Conservation (phyloP, 306 rosid species). For the Abrus pulchellus region DNA sequence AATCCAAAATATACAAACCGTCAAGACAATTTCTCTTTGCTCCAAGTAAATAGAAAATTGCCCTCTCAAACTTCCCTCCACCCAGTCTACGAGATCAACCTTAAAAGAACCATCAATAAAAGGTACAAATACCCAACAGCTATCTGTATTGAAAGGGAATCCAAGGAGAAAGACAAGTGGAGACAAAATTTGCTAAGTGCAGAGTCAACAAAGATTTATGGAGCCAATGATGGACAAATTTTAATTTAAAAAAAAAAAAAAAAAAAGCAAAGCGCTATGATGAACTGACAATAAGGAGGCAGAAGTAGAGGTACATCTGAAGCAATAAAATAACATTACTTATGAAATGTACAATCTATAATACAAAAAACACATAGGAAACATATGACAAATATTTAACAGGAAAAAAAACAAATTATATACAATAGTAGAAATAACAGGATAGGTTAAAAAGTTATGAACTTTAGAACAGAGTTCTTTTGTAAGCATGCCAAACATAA, state of each 20-base stretch:
- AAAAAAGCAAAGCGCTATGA: background rate
- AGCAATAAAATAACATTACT: background rate
- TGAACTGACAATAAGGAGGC: background rate
- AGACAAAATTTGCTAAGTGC: too few species aligned
- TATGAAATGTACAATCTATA: background rate
- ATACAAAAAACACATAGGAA: conserved; percentile 2
- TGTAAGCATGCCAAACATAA: background rate
- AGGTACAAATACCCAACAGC: background rate
- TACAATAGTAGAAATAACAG: background rate
- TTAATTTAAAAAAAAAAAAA: background rate
- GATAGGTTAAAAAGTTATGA: background rate
- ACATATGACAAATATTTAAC: background rate
- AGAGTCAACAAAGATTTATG: too few species aligned
- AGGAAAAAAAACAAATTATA: background rate
- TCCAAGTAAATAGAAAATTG: conserved; percentile 17
- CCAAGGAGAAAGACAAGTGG: too few species aligned
- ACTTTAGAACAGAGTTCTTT: background rate
- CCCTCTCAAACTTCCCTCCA: conserved; percentile 16
- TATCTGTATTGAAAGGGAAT: too few species aligned
- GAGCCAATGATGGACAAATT: too few species aligned
- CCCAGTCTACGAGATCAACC: conserved; percentile 22
- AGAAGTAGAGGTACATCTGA: background rate
- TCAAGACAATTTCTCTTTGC: background rate
- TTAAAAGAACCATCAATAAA: conserved; percentile 25
- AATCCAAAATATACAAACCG: conserved; percentile 28